Percentiles rank a stretch among this genome's conserved stretches.
Evolutionary conservation across 176 grass and related monocot species (phyloP).

Genomic region (Musa beccarii): DNA sequence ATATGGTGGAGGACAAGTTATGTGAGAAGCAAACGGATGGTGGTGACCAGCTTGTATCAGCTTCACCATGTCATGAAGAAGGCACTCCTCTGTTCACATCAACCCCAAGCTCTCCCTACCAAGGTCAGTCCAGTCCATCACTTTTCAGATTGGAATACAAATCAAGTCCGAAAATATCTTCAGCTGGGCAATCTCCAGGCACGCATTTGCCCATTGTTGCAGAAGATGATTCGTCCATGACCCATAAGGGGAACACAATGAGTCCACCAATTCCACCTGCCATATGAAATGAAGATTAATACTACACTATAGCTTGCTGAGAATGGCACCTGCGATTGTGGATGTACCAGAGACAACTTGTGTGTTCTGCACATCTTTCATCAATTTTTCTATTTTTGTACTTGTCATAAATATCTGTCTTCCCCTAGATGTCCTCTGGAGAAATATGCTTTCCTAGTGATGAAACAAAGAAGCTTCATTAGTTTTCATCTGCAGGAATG

Average conservation of each 20-base stretch:
- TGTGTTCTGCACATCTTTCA: neutral
- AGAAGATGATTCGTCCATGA: neutral
- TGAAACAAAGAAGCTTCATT: too few species aligned
- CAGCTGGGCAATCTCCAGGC: neutral
- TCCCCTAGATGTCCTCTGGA: too few species aligned
- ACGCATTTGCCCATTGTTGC: neutral
- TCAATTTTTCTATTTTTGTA: neutral
- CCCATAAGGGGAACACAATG: neutral
- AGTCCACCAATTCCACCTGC: neutral
- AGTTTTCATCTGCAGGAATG: too few species aligned
- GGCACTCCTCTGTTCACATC: constrained; percentile 2
- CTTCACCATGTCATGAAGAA: constrained; percentile 6
- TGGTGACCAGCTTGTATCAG: neutral
- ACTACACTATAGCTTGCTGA: neutral
- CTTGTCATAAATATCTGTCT: too few species aligned
- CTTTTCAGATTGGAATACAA: constrained; percentile 6
- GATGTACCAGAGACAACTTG: neutral
- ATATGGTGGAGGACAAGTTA: constrained; percentile 35
- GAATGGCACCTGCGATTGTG: neutral
- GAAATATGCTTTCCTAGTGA: too few species aligned
- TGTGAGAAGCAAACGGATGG: constrained; percentile 12
- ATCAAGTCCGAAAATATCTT: constrained; percentile 1
- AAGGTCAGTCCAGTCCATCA: constrained; percentile 2
- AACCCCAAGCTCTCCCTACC: constrained; percentile 8
- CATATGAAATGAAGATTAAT: constrained; percentile 3